A percentile compares a stretch with the other conserved stretches of the same genome.
Conservation (phyloP, 305 asterid genomes). For the Petunia hybrid region DNA sequence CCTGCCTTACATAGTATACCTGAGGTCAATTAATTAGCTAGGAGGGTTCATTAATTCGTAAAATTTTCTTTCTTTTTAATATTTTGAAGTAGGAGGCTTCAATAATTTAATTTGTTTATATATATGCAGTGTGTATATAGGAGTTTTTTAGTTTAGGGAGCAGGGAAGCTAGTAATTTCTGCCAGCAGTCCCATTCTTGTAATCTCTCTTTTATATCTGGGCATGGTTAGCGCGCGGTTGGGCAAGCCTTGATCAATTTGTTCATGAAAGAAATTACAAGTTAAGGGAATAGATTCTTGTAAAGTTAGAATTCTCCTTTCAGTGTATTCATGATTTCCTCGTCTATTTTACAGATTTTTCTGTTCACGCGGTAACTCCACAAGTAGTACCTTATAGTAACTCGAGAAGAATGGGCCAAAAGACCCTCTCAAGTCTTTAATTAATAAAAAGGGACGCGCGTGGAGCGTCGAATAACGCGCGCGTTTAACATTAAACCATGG, state of each 20-base stretch:
- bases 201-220: no score
- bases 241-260: not conserved
- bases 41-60: not conserved
- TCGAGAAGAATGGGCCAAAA: no score
- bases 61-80: no score
- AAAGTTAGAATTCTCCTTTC: not conserved
- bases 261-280: not conserved
- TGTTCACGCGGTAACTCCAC: no score
- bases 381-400: no score
- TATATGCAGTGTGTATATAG: slow-evolving; percentile 2
- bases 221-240: not conserved
- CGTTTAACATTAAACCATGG: no score
- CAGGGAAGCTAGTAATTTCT: not conserved
- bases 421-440: no score
- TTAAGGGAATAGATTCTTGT: not conserved
- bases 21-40: not conserved
- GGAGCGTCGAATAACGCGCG: no score
- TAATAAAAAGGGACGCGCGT: no score
- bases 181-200: no score
- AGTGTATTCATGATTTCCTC: not conserved
- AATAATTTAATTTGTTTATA: not conserved
- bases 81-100: not conserved
- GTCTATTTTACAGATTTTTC: not conserved
- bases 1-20: slow-evolving; percentile 38
- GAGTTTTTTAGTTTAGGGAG: not conserved